Percentiles rank a stretch among this genome's conserved stretches.
Conservation (phyloP, 148 eudicot species). For the Linanthus parryae region DNA sequence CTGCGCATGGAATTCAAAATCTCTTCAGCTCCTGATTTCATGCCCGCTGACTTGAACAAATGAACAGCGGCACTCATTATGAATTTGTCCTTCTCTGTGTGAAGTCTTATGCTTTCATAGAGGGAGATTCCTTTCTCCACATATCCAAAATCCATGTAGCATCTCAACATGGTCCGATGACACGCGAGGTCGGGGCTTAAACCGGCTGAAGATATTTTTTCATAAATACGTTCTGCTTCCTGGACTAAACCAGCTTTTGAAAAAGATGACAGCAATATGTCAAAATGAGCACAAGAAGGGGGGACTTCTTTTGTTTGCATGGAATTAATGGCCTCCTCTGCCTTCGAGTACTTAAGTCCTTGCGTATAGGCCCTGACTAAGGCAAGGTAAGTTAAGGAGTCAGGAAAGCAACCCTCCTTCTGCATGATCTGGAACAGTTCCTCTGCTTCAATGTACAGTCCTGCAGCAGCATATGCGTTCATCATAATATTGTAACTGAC, state of each 20-base stretch:
- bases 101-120: slow-evolving; percentile 38
- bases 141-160: slow-evolving; percentile 18
- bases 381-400: slow-evolving; percentile 62
- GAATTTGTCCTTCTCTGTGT: slow-evolving; percentile 42
- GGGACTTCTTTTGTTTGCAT: slow-evolving; percentile 59
- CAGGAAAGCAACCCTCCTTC: slow-evolving; percentile 39
- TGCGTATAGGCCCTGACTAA: slow-evolving; percentile 52
- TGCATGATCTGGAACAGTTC: slow-evolving; percentile 53
- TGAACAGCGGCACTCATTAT: slow-evolving; percentile 69
- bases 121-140: slow-evolving; percentile 41
- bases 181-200: slow-evolving; percentile 14
- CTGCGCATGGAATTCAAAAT: slow-evolving; percentile 37
- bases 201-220: slow-evolving; percentile 18
- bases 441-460: slow-evolving; percentile 55
- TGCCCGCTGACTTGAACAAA: slow-evolving; percentile 45
- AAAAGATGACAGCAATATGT: slow-evolving; percentile 38
- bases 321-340: slow-evolving; percentile 35
- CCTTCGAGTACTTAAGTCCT: slow-evolving; percentile 36
- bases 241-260: slow-evolving; percentile 39
- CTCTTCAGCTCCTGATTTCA: slow-evolving; percentile 32
- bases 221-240: slow-evolving; percentile 42
- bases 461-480: slow-evolving; percentile 51
- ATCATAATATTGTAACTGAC: slow-evolving; percentile 77
- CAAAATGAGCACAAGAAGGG: slow-evolving; percentile 57
- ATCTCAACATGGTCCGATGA: slow-evolving; percentile 12